A percentile compares a stretch with the other conserved stretches of the same genome.
These are phyloP conservation scores for Diaporthe sp. DNA, from an alignment of 2,329 filamentous ascomycete species.

Conservation along the genomic window DNA sequence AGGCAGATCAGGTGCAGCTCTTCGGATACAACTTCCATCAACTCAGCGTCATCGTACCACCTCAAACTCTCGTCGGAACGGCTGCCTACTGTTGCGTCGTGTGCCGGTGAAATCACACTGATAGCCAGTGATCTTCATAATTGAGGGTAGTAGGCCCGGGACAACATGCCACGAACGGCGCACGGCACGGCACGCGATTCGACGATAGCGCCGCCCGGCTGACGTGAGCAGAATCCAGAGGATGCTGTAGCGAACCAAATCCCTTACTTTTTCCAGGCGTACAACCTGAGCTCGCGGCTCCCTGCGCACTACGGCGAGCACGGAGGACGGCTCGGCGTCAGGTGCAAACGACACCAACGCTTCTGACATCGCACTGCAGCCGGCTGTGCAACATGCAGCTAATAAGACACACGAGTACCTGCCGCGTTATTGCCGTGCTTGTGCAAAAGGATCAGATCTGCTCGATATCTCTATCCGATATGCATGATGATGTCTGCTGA, in stretches of 20 bases:
- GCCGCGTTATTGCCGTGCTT: constrained; percentile 29
- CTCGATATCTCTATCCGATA: background rate
- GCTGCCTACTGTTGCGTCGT: constrained; percentile 14
- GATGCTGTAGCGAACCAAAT: constrained; percentile 8
- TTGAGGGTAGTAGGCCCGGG: background rate
- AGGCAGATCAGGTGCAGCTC: background rate
- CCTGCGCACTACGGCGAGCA: constrained; percentile 6
- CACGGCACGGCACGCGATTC: constrained; percentile 33
- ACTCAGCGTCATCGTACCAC: constrained; percentile 7
- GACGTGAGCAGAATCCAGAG: constrained; percentile 32
- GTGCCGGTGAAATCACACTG: background rate
- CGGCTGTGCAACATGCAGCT: constrained; percentile 27
- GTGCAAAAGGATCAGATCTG: constrained; percentile 17
- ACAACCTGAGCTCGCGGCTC: constrained; percentile 16
- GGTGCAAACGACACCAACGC: constrained; percentile 19
- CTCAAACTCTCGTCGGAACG: constrained; percentile 15
- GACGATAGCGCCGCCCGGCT: constrained; percentile 26
- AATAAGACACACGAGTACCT: constrained; percentile 23
- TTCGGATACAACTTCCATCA: background rate
- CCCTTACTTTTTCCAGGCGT: constrained; percentile 7
- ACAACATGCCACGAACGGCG: constrained; percentile 11
- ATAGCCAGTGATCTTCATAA: background rate
- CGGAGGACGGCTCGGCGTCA: constrained; percentile 24
- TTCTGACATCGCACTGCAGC: constrained; percentile 33
- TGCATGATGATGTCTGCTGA: constrained; percentile 4